Evolutionary conservation across 306 rosid species (phyloP).

Genomic region (Corylus americana): DNA sequence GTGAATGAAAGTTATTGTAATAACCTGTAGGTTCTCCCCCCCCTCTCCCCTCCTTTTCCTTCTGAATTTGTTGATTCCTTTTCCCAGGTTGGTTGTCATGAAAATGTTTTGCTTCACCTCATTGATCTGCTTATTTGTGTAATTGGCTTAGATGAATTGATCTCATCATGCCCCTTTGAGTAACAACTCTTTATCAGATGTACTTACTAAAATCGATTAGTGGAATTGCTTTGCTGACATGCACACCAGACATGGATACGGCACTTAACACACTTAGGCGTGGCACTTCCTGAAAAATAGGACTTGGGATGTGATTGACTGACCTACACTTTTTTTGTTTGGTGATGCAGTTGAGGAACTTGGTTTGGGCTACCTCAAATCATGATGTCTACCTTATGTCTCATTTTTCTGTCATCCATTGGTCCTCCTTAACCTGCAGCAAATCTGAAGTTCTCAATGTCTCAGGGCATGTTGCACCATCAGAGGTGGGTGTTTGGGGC

Average conservation of each 20-base stretch:
- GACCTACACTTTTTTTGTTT: slow-evolving; percentile 3
- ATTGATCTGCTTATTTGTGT: not conserved
- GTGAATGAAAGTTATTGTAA: slow-evolving; percentile 4
- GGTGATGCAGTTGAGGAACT: slow-evolving; percentile 74
- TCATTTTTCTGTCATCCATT: slow-evolving; percentile 70
- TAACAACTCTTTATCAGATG: not conserved
- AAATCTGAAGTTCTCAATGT: slow-evolving; percentile 71
- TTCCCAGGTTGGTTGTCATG: not conserved
- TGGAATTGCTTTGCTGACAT: not conserved
- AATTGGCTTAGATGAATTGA: not conserved
- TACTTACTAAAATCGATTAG: not conserved
- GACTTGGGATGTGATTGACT: slow-evolving; percentile 15
- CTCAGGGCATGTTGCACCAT: slow-evolving; percentile 81
- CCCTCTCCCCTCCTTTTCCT: not conserved
- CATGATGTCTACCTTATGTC: slow-evolving; percentile 85
- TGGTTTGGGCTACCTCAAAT: slow-evolving; percentile 89
- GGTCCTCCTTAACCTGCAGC: slow-evolving; percentile 69
- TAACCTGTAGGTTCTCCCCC: not conserved
- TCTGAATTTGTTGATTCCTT: slow-evolving; percentile 11
- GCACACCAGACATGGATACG: not conserved
- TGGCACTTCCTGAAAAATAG: slow-evolving; percentile 6
- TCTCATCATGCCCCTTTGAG: not conserved
- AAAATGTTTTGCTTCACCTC: not conserved
- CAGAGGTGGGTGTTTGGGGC: slow-evolving; percentile 51
- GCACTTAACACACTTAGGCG: not conserved